Evolutionary conservation across 164 flowering plant genomes (phyloP).

Genomic region (Macadamia integrifolia): DNA sequence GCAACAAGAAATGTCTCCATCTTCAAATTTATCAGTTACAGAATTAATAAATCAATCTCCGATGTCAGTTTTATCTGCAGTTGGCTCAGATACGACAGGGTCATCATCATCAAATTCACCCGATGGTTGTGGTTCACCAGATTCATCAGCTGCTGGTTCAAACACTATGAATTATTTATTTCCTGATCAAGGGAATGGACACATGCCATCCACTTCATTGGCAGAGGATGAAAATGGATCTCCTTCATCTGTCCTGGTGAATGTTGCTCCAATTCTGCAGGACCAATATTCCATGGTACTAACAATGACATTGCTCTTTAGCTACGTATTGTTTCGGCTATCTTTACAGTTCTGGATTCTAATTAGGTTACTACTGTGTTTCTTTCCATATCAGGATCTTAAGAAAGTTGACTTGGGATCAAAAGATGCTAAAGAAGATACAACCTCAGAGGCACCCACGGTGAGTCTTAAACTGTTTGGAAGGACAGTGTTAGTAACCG

Average conservation of each 20-base stretch:
- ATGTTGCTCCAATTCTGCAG: constrained; percentile 13
- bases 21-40: constrained; percentile 31
- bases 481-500: constrained; percentile 44
- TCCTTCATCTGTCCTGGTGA: constrained; percentile 8
- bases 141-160: constrained; percentile 34
- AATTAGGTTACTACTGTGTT: background rate
- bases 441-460: constrained; percentile 25
- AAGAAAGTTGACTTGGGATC: constrained; percentile 29
- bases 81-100: constrained; percentile 38
- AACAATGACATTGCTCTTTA: no score
- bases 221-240: constrained; percentile 30
- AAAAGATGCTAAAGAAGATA: constrained; percentile 18
- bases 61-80: constrained; percentile 52
- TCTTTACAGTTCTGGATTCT: background rate
- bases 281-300: constrained; percentile 34
- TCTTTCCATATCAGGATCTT: background rate
- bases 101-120: constrained; percentile 32
- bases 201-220: constrained; percentile 14
- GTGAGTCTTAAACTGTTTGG: constrained; percentile 66
- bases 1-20: constrained; percentile 26
- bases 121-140: constrained; percentile 39
- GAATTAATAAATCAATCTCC: constrained; percentile 55
- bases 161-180: constrained; percentile 15
- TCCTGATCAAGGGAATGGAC: constrained; percentile 17
- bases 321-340: background rate